Base-by-base conservation (phyloP, 2,329 filamentous ascomycete genomes). In the Orbilia oligospora region DNA sequence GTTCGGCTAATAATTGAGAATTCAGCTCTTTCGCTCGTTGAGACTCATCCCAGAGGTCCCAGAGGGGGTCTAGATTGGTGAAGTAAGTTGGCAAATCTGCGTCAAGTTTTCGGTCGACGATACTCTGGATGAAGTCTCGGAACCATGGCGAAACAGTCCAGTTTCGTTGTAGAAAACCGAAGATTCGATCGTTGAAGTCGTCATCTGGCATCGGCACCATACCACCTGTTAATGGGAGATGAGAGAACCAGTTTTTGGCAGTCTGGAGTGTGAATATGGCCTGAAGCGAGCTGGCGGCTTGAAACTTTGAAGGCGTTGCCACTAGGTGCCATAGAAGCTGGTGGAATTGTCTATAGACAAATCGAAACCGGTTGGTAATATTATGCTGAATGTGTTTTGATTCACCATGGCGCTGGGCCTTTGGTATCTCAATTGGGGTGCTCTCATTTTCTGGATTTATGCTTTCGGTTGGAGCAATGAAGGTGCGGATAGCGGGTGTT, bases 71-170 rank as follows among this genome's bases (percentile, higher is more conserved):
- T 10, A 61, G 24, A 44, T 14, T 41, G 5, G 33, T 12, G 20
- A 44, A 61, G 10, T 44, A 44, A 1, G 3, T 44, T 4, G 56
- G 9, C 18, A 61, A 9, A n/a, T 69, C 66, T 10, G 41, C 0
- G 9, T 69, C 46, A 5, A 66, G 5, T 8, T 38, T 72, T 12
- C 33, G 24, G 8, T 65, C 36, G 20, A 66, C n/a, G 3, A 72
- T 10, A 20, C n/a, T 20, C 12, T 41, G 18, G 5, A 72, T 53
- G 16, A 48, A 48, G 24, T 30, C 27, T 3, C 48, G 49, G 5
- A 72, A 55, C 58, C 46, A 56, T 16, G 5, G 22, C 0, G 58
- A 65, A 1, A 36, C 12, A 0, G 69, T 66, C 49, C 63, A 48
- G 38, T 72, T 65, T 16, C 27, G 20, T 24, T 44, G 20, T 16